Evolutionary conservation across 169 alveolate species (phyloP), one percentile per base, ranked within the genome.

Genomic region (Cryptosporidium viatorum): DNA sequence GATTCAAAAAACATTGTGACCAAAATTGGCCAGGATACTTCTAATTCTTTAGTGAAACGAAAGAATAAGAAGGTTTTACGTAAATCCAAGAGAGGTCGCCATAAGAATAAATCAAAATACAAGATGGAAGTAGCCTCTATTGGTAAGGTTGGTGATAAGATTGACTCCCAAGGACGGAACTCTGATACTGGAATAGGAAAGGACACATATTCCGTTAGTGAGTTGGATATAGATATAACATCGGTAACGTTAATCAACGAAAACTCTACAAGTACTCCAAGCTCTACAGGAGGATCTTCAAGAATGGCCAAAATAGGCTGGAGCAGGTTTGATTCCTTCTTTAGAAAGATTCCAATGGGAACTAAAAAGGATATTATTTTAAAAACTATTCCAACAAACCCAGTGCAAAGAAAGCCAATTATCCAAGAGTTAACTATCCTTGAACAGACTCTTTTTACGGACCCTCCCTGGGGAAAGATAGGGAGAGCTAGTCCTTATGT

Each of bases 311-410:
- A 75, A 60, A 58, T 75, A n/a, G 59, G 74, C 1, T 75, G 86
- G 86, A 75, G 86, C 26, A 75, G 69, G 50, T 75, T 75, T 43
- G 86, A 75, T 29, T 75, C 86, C 43, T 75, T 39, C 29, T 75
- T 75, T 9, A 55, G 86, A 21, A 55, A 29, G 35, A 75, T 75
- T 39, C 86, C 86, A 14, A 75, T 75, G 71, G 86, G 86, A 26
- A 21, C 51, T 8, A 75, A 21, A 10, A 75, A 75, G 52, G 86
- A 75, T 18, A 75, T 59, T 16, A 75, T 75, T 29, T 23, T 75
- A 26, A 75, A 75, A 6, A 75, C 86, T 8, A 59, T 75, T 10
- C 86, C 86, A 26, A 59, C 60, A 33, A 59, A 55, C 45, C 55
- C 55, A 18, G 33, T 31, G 2, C 74, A 31, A 33, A 18, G 86